Percentiles rank a stretch among this genome's conserved stretches.
These are phyloP conservation scores for Phytophthora sp. DNA, from an alignment of 352 stramenopile species.

Conservation along the genomic window DNA sequence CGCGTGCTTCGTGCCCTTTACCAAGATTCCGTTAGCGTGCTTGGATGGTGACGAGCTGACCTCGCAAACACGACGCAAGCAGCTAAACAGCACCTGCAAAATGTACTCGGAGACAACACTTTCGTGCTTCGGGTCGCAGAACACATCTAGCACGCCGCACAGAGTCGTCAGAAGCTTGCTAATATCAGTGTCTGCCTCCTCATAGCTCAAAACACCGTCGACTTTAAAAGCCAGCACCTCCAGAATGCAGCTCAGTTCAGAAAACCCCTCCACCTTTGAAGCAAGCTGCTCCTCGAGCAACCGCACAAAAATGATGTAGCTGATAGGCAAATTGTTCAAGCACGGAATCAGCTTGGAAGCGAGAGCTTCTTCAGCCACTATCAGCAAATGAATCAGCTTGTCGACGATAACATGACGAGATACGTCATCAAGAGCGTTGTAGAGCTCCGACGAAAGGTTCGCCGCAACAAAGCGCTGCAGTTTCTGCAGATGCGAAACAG, in stretches of 20 bases:
- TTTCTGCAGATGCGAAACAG: conserved; percentile 36
- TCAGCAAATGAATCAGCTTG: conserved; percentile 61
- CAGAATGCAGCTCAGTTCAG: conserved; percentile 74
- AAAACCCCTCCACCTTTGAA: conserved; percentile 34
- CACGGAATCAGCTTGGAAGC: conserved; percentile 61
- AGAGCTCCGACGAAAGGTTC: conserved; percentile 50
- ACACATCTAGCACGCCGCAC: conserved; percentile 60
- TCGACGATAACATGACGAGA: conserved; percentile 55
- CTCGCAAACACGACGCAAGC: conserved; percentile 76
- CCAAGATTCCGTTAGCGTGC: conserved; percentile 4
- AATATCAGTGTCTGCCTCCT: conserved; percentile 29
- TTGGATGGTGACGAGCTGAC: conserved; percentile 16
- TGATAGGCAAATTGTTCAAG: conserved; percentile 59
- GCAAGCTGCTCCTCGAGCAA: conserved; percentile 56
- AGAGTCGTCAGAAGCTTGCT: conserved; percentile 64
- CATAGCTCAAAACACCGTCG: conserved; percentile 41
- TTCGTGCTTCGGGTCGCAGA: conserved; percentile 59
- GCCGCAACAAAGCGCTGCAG: conserved; percentile 54
- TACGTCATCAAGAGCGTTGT: conserved; percentile 55
- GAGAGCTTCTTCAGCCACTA: conserved; percentile 64
- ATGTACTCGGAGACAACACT: conserved; percentile 78
- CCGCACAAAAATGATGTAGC: conserved; percentile 57
- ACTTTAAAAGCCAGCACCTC: conserved; percentile 82
- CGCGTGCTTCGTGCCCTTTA: conserved; percentile 30
- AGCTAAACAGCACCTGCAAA: conserved; percentile 81